Evolutionary conservation across 371 early-diverging fungal species (phyloP), one percentile per base, ranked within the genome.

Genomic region (Mucor ambiguus): DNA sequence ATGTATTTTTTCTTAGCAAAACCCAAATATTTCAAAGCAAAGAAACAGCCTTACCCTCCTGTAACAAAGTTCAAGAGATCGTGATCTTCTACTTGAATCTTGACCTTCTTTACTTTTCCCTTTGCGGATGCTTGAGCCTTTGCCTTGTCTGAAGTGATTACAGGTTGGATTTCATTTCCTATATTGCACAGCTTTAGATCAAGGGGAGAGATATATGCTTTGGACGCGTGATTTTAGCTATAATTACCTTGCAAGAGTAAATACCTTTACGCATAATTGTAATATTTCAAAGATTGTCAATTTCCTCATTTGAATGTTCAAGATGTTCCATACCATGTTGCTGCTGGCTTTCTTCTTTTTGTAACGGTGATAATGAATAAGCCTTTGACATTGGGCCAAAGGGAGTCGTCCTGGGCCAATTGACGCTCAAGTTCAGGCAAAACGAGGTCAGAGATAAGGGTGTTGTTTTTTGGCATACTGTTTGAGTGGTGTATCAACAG

Each of bases 391-490:
- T 79, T 79, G 22, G 82, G 82, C 78, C 79, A 78, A 22, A 82
- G 69, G 2, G 63, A 58, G 12, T 66, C 64, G 49, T 82, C 83
- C 64, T 68, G 71, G 12, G 44, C 41, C 16, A 82, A 61, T 60
- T 82, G 83, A 10, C 80, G 78, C 30, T 80, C 73, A n/a, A 82
- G 68, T 60, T 82, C 83, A 32, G 83, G 83, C 20, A 82, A 46
- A 11, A 82, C 58, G 24, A 80, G 60, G 28, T 72, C 70, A 22
- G 77, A 63, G 22, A 72, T 57, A 22, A 75, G 65, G 0, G 44
- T 11, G 16, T 22, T 60, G 14, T 58, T 49, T 30, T 32, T 64
- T 33, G 58, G 48, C 52, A 48, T 64, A 54, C n/a, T 35, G 28
- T 4, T 46, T 20, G 11, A 20, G 1, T 46, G 22, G 14, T 28